These are phyloP conservation scores for Melanopsichium pennsylvanicum DNA, from an alignment of 1,284 basidiomycete species.

Conservation along the genomic window DNA sequence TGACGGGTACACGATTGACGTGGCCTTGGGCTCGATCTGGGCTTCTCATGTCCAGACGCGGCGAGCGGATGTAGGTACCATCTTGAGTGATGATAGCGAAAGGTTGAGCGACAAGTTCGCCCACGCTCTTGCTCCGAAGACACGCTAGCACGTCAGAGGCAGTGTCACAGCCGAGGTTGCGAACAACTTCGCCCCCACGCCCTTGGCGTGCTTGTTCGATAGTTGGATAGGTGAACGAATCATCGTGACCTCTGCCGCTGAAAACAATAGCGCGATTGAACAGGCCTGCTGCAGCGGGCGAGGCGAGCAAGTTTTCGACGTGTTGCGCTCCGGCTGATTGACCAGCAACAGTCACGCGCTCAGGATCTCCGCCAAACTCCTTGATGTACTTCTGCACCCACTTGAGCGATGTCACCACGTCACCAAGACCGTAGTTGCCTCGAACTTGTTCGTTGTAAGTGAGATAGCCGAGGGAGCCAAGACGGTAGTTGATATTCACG, in stretches of 20 bases:
- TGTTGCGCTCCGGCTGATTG: slow-evolving; percentile 80
- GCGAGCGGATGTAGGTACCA: slow-evolving; percentile 29
- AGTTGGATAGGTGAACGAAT: slow-evolving; percentile 19
- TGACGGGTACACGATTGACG: slow-evolving; percentile 47
- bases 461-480: slow-evolving; percentile 47
- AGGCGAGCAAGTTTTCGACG: slow-evolving; percentile 36
- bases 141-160: slow-evolving; percentile 38
- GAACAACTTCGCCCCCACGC: slow-evolving; percentile 17
- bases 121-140: slow-evolving; percentile 29
- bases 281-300: slow-evolving; percentile 26
- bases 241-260: slow-evolving; percentile 29
- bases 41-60: slow-evolving; percentile 34
- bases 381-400: slow-evolving; percentile 72
- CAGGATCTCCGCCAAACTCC: slow-evolving; percentile 74
- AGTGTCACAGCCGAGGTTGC: slow-evolving; percentile 25
- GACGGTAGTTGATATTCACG: slow-evolving; percentile 72
- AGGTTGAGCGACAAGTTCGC: slow-evolving; percentile 10
- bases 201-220: slow-evolving; percentile 13
- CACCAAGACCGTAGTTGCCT: slow-evolving; percentile 57
- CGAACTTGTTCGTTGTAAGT: slow-evolving; percentile 41
- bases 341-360: slow-evolving; percentile 81
- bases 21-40: slow-evolving; percentile 16
- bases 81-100: slow-evolving; percentile 28
- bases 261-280: slow-evolving; percentile 38
- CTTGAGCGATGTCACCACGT: slow-evolving; percentile 55